These are phyloP conservation scores for Macaranga tanarius DNA, from an alignment of 441 rosid genomes.

Conservation along the genomic window DNA sequence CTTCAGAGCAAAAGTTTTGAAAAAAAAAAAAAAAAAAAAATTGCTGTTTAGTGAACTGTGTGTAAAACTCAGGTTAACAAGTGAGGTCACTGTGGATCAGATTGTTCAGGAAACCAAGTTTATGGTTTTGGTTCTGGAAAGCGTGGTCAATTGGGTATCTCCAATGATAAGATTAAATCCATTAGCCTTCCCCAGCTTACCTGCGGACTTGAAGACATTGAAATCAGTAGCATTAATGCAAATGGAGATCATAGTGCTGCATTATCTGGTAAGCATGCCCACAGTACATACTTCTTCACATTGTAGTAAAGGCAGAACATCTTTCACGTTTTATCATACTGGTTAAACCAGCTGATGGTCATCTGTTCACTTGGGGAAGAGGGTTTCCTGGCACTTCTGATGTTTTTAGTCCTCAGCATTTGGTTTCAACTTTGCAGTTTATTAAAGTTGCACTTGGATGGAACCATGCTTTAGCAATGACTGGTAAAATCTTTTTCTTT, in stretches of 20 bases:
- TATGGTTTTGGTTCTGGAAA: conserved; percentile 83
- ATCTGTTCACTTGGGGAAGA: conserved; percentile 77
- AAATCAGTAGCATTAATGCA: conserved; percentile 52
- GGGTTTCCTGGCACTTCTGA: conserved; percentile 54
- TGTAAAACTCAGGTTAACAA: neutral
- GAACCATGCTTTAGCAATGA: conserved; percentile 67
- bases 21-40: conserved; percentile 6
- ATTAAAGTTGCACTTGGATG: conserved; percentile 63
- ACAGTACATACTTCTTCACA: conserved; percentile 1
- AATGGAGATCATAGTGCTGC: conserved; percentile 87
- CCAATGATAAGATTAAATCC: conserved; percentile 41
- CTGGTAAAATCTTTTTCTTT: conserved; percentile 39
- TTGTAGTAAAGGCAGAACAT: neutral
- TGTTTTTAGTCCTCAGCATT: conserved; percentile 43
- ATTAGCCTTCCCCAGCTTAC: conserved; percentile 51
- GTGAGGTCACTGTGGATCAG: conserved; percentile 17
- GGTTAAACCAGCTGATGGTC: conserved; percentile 50
- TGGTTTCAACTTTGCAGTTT: conserved; percentile 35
- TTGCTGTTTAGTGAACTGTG: conserved; percentile 1
- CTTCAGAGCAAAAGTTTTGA: conserved; percentile 12
- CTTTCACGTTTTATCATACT: neutral
- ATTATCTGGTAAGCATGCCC: conserved; percentile 49
- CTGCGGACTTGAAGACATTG: conserved; percentile 52
- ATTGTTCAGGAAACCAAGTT: conserved; percentile 44
- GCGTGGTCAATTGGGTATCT: conserved; percentile 78